Conservation (phyloP, 306 rosid species). For the Ochetophila trinervis region DNA sequence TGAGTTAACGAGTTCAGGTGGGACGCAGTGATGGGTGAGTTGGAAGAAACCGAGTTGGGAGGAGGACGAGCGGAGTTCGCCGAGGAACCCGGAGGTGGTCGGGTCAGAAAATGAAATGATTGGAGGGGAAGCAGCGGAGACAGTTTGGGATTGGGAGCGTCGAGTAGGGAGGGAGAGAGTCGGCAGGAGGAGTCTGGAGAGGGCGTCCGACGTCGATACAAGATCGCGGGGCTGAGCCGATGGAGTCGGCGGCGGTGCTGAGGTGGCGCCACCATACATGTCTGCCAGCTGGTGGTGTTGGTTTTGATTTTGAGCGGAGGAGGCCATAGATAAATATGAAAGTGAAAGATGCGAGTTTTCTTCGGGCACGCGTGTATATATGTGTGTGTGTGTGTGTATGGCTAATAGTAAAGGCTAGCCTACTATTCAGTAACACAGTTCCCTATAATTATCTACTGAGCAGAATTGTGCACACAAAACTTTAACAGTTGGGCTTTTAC, state of each 20-base stretch:
- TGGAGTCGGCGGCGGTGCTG: conserved; percentile 93
- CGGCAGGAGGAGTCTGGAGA: conserved; percentile 74
- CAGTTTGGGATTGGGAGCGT: conserved; percentile 28
- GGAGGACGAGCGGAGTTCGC: conserved; percentile 36
- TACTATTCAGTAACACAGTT: too few species aligned
- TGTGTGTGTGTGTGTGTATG: too few species aligned
- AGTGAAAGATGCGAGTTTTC: too few species aligned
- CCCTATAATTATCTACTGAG: too few species aligned
- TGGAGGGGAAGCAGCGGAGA: conserved; percentile 45
- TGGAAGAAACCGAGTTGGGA: conserved; percentile 66
- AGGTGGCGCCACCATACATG: conserved; percentile 60
- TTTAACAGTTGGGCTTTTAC: too few species aligned
- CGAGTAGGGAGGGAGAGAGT: conserved; percentile 64
- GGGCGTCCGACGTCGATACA: conserved; percentile 40
- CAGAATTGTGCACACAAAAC: too few species aligned
- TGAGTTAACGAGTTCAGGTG: conserved; percentile 56
- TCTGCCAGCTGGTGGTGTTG: conserved; percentile 29
- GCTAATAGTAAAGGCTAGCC: too few species aligned
- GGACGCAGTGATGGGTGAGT: conserved; percentile 51
- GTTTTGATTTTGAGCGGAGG: conserved; percentile 50
- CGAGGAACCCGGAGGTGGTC: background rate
- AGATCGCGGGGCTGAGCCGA: conserved; percentile 35
- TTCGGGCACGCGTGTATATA: too few species aligned
- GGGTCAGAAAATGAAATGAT: conserved; percentile 43
- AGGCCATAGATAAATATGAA: conserved; percentile 37